phyloP scores from a whole-genome alignment of 2,329 filamentous ascomycete genomes.

The Hypoxylon sp. region DNA sequence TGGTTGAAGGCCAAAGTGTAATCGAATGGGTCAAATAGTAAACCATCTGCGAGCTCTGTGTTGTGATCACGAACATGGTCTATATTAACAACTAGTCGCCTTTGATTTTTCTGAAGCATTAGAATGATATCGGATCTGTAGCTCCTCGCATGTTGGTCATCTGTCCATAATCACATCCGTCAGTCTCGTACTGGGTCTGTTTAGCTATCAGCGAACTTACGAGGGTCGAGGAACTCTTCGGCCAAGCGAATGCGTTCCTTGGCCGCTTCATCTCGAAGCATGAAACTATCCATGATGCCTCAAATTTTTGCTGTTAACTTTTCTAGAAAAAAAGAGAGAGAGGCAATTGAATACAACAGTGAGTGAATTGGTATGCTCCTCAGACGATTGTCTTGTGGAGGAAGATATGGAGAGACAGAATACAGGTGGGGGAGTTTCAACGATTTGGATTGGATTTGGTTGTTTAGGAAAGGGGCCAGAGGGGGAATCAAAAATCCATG shows the following conservation, averaged over 20 bases:
- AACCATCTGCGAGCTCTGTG: conserved; percentile 80
- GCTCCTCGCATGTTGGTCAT: conserved; percentile 72
- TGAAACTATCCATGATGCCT: conserved; percentile 76
- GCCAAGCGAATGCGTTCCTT: conserved; percentile 87
- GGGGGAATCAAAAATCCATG: conserved; percentile 41
- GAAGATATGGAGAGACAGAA: not conserved
- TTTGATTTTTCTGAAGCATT: conserved; percentile 78
- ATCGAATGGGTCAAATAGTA: conserved; percentile 90
- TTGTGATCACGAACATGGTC: conserved; percentile 94
- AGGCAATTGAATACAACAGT: not conserved
- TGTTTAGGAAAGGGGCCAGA: conserved; percentile 37
- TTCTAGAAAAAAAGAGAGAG: not conserved
- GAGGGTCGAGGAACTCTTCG: conserved; percentile 94
- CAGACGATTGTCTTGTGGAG: conserved; percentile 1
- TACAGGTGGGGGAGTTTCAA: conserved; percentile 25
- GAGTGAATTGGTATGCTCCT: not conserved
- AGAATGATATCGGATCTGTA: conserved; percentile 91
- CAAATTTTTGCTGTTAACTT: conserved; percentile 16
- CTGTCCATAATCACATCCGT: conserved; percentile 51
- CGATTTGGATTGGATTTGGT: conserved; percentile 18
- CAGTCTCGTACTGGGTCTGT: conserved; percentile 19
- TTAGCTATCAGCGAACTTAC: conserved; percentile 66
- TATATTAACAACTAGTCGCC: conserved; percentile 79
- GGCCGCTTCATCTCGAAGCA: conserved; percentile 87
- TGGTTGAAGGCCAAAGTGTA: conserved; percentile 89